Conservation (phyloP, 805 yeast species). For the Candida xyloterini region DNA sequence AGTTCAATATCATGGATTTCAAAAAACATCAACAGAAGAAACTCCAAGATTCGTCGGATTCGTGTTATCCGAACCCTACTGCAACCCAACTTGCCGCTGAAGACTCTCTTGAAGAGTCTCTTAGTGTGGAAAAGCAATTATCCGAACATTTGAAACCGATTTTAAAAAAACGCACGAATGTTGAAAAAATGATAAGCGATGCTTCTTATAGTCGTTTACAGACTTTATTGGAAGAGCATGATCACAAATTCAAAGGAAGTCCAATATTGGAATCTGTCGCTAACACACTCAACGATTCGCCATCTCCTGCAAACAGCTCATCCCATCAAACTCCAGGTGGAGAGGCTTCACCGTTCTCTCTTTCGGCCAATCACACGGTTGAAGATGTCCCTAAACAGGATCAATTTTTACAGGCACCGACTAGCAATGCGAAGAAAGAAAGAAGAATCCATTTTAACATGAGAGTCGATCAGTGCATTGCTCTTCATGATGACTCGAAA, state of each 20-base stretch:
- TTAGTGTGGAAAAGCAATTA: slow-evolving; percentile 9
- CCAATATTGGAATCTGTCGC: slow-evolving; percentile 33
- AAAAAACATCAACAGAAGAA: slow-evolving; percentile 12
- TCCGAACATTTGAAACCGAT: slow-evolving; percentile 67
- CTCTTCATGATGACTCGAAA: slow-evolving; percentile 43
- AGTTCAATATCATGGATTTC: slow-evolving; percentile 20
- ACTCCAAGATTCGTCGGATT: slow-evolving; percentile 2
- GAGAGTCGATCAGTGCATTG: slow-evolving; percentile 91
- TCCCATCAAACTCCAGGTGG: slow-evolving; percentile 10
- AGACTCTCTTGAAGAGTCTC: neutral
- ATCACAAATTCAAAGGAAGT: slow-evolving; percentile 29
- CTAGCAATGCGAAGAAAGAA: slow-evolving; percentile 32
- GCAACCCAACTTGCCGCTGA: neutral
- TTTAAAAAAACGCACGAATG: slow-evolving; percentile 78
- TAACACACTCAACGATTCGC: slow-evolving; percentile 16
- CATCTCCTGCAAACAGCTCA: slow-evolving; percentile 18
- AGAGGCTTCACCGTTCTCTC: slow-evolving; percentile 20
- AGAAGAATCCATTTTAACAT: slow-evolving; percentile 92
- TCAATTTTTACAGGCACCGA: slow-evolving; percentile 1
- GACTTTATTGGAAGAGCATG: slow-evolving; percentile 30
- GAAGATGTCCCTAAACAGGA: slow-evolving; percentile 12
- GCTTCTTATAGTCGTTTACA: slow-evolving; percentile 37
- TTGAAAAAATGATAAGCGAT: slow-evolving; percentile 73
- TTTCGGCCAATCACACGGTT: slow-evolving; percentile 20
- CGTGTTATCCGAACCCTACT: neutral